Base-by-base conservation (phyloP, 1,284 basidiomycete genomes). In the Irpex rosettiformis region DNA sequence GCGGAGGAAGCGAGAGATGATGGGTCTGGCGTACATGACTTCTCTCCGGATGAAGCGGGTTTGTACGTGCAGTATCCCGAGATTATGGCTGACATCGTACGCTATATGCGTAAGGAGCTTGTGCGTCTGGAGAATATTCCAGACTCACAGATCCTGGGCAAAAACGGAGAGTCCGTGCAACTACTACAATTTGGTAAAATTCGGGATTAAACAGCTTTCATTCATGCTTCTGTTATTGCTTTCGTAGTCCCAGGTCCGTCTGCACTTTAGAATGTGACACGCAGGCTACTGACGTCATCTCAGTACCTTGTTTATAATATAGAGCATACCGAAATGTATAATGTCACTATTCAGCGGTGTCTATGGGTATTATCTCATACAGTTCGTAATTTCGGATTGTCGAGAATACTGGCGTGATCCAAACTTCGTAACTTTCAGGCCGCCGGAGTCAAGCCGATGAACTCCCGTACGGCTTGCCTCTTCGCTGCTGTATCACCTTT, bases 21-120 rank as follows among this genome's bases (percentile, higher is more conserved):
- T 64, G 77, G 79, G 16, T 87, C 85, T 13, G 88, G 88, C n/a
- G 84, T 90, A 47, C 80, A 86, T 61, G 89, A 91, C 68, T 89
- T 87, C 68, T 69, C 72, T 29, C 81, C 81, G n/a, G 73, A 72
- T 24, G 81, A 88, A 64, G 79, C 75, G 28, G 79, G 81, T 67
- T 84, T 86, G 65, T 91, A 93, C 65, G 75, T 93, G 16, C 73
- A 79, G 61, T 93, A 94, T 67, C 87, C 91, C 0, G 83, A 88
- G 69, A 79, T 90, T 45, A 88, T 98, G 79, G 82, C 88, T 52
- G 78, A 81, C 43, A 74, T 96, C 18, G 88, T 91, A n/a, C 75
- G 73, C 48, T 97, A 94, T 67, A 75, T 95, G 29, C 78, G 94
- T 57, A 78, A 84, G 62, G 96, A 98, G 76, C 75, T 93, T 33